Evolutionary conservation across 2,329 filamentous ascomycete species (phyloP), one percentile per base, ranked within the genome.

Genomic region (Microdochium paspali): DNA sequence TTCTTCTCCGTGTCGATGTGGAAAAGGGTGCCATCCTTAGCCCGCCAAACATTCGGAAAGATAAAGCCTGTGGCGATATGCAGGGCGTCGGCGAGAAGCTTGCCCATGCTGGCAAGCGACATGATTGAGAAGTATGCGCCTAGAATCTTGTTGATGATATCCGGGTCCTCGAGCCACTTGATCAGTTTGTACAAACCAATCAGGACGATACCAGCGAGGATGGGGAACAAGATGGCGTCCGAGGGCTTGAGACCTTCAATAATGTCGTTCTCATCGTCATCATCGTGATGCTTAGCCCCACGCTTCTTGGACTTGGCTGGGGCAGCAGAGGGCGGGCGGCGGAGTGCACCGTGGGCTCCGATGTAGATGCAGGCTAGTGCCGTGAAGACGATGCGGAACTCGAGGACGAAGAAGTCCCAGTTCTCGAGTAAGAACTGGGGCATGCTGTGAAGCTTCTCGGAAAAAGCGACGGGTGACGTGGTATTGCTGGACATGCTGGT

Each of bases 131-230:
- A 90, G 70, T 97, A 96, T 59, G 77, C 81, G 32, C 87, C 84
- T 21, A 97, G 70, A 32, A 94, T 77, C 65, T 84, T 87, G 69
- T 91, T 96, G 58, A 97, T 68, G 21, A 94, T 70, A 10, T 82
- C 74, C 1, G 90, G 84, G 58, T 95, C 87, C 54, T 91, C 74
- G 47, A 96, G 78, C 77, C 85, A 93, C 63, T 94, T 89, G 61
- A 97, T 89, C 50, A 95, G 72, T 57, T 90, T 84, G 69, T 97
- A 97, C 12, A 97, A 73, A 4, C 81, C 81, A 39, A 82, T 75
- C 9, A 97, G 77, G 1, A 84, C 80, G 10, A 72, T 59, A 2
- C 82, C 88, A 5, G 90, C 90, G 47, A 90, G 71, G 26, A 96
- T 56, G 2, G 91, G 93, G 53, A 96, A 87, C 57, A 94, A 65